Evolutionary conservation across 2,329 filamentous ascomycete genomes (phyloP), one percentile per base, ranked within the genome.

Genomic region (Diaporthe sp.): DNA sequence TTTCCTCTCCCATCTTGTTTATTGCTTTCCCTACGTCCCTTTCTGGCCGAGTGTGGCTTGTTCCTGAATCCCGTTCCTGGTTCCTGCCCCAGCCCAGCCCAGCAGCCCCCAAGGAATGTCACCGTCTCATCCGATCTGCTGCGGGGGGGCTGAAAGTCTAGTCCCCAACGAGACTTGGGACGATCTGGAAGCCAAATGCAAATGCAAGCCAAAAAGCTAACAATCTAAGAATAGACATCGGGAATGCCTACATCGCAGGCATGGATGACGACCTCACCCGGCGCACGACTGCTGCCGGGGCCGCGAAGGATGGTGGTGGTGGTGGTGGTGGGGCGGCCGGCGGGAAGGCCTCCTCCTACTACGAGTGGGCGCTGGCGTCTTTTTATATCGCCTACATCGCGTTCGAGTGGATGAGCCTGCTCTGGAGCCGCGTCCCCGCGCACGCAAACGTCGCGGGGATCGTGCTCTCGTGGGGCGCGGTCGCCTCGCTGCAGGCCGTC

Each of bases 401-500:
- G 50, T 92, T 92, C 76, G 91, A 92, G 81, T 92, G 90, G 90
- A 90, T 92, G 89, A 87, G 89, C 6, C 82, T 93, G 45, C 85
- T 92, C 33, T 93, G 90, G 89, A 87, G 86, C 77, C 74, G 91
- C 61, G 81, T 92, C 30, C 90, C 91, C 1, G 89, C 91, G 9
- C 91, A 92, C 79, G 85, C 89, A 74, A 91, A 91, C 78, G 86
- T 92, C 4, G 84, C 86, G 42, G 76, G 86, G 45, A 89, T 94
- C 76, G 95, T 97, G 19, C 85, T 93, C 47, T 91, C 91, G 3
- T 98, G 95, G 95, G 95, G 96, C 19, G 81, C 95, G 15, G 85
- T 93, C 19, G 95, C 95, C 2, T 95, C 93, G 12, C 85, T 96
- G 35, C 95, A 97, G 82, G 87, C 86, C 76, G 85, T 91, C 72